Evolutionary conservation across 352 stramenopile species (phyloP).

Genomic region (Phytophthora agathidicida): DNA sequence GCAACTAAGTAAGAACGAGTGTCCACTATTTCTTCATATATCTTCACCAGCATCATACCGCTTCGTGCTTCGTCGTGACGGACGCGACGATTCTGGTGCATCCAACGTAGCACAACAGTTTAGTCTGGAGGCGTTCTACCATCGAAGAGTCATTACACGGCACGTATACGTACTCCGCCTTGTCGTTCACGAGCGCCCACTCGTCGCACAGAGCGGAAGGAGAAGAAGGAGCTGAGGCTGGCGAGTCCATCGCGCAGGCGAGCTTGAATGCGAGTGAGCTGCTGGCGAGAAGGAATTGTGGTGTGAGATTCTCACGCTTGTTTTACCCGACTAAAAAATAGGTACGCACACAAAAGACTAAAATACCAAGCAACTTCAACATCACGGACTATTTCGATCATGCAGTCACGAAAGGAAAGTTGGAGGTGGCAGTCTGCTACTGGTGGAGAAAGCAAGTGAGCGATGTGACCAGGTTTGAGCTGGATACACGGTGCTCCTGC

Average conservation of each 20-base stretch:
- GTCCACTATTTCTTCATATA: no score
- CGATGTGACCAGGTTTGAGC: slow-evolving; percentile 16
- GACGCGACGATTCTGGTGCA: slow-evolving; percentile 50
- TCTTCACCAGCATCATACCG: slow-evolving; percentile 9
- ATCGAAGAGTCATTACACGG: slow-evolving; percentile 13
- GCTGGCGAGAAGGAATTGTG: neutral
- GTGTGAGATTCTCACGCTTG: slow-evolving; percentile 16
- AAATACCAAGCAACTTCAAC: slow-evolving; percentile 25
- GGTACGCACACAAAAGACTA: slow-evolving; percentile 14
- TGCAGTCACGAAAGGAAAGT: no score
- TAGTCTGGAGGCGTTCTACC: slow-evolving; percentile 6
- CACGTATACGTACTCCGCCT: slow-evolving; percentile 56
- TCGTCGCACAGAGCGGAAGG: slow-evolving; percentile 47
- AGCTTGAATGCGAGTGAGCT: neutral
- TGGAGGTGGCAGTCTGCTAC: no score
- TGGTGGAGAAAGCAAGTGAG: slow-evolving; percentile 8
- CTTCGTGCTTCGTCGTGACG: slow-evolving; percentile 27
- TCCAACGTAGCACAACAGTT: slow-evolving; percentile 17
- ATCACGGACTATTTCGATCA: slow-evolving; percentile 3
- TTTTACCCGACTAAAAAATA: slow-evolving; percentile 13
- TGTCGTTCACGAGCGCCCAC: slow-evolving; percentile 74
- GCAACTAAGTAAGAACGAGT: slow-evolving; percentile 13
- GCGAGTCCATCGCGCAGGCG: slow-evolving; percentile 29
- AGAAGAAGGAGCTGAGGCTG: slow-evolving; percentile 21
- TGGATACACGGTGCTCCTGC: slow-evolving; percentile 15